Evolutionary conservation across 2,329 filamentous ascomycete genomes (phyloP).

Genomic region (Diaporthe vexans): DNA sequence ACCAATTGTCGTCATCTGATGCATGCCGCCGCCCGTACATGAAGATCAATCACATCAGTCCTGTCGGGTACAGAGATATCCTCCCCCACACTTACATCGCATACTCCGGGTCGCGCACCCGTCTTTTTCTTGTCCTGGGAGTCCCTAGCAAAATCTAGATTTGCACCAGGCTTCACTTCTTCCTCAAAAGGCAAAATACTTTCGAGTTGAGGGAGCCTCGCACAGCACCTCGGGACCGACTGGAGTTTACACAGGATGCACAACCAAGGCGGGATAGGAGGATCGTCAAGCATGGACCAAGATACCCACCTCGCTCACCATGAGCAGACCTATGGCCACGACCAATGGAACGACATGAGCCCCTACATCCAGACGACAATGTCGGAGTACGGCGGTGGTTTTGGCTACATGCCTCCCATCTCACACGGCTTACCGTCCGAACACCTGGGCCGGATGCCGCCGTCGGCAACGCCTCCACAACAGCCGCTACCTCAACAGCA

Average conservation of each 20-base stretch:
- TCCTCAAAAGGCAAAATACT: neutral
- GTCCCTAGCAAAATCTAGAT: slow-evolving; percentile 39
- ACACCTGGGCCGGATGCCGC: slow-evolving; percentile 66
- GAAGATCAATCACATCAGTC: slow-evolving; percentile 54
- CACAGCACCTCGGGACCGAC: slow-evolving; percentile 1
- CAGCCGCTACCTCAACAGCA: slow-evolving; percentile 70
- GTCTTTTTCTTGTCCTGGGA: slow-evolving; percentile 8
- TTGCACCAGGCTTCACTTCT: slow-evolving; percentile 32
- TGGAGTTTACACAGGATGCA: slow-evolving; percentile 55
- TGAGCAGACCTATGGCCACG: slow-evolving; percentile 59
- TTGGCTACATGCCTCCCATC: slow-evolving; percentile 69
- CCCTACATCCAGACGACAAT: slow-evolving; percentile 79
- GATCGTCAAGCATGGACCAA: slow-evolving; percentile 61
- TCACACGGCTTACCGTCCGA: slow-evolving; percentile 64
- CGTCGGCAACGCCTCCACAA: slow-evolving; percentile 66
- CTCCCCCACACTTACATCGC: slow-evolving; percentile 48
- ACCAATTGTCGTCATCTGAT: slow-evolving; percentile 61
- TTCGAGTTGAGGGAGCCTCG: neutral
- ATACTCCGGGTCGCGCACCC: slow-evolving; percentile 42
- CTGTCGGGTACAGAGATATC: slow-evolving; percentile 49
- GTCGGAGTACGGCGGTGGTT: slow-evolving; percentile 76
- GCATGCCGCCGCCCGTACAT: slow-evolving; percentile 62
- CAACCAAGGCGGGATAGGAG: slow-evolving; percentile 56
- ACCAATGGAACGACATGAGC: slow-evolving; percentile 69
- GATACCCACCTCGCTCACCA: slow-evolving; percentile 59